Conservation (phyloP, 768 basidiomycete genomes). For the Mycena leptocephala region DNA sequence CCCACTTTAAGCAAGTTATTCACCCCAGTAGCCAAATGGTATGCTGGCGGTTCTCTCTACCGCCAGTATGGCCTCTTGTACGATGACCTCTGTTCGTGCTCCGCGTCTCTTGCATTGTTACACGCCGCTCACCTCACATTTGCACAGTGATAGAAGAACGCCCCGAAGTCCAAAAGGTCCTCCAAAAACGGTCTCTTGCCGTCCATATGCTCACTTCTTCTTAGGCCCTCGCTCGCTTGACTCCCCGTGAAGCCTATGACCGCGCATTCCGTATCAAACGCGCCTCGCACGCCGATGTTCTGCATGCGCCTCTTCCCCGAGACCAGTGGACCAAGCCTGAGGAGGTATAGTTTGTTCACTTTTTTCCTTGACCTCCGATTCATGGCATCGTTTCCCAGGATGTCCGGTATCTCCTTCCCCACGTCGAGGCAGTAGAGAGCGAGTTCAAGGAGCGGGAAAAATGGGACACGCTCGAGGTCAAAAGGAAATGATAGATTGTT, state of each 20-base stretch:
- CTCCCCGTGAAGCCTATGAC: conserved; percentile 88
- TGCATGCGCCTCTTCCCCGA: conserved; percentile 87
- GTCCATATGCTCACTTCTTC: conserved; percentile 4
- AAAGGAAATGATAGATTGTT: conserved; percentile 65
- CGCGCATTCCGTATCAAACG: conserved; percentile 91
- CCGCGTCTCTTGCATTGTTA: conserved; percentile 24
- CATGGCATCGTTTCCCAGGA: conserved; percentile 69
- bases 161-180: conserved; percentile 83
- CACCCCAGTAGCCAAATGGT: conserved; percentile 88
- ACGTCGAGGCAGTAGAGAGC: conserved; percentile 78
- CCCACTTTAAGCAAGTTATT: conserved; percentile 78
- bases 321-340: conserved; percentile 83
- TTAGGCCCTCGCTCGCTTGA: conserved; percentile 89
- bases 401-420: conserved; percentile 88
- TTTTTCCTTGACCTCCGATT: conserved; percentile 7
- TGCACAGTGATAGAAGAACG: conserved; percentile 83
- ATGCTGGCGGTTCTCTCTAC: conserved; percentile 87
- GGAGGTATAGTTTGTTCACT: conserved; percentile 68
- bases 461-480: conserved; percentile 87
- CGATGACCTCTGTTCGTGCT: conserved; percentile 91
- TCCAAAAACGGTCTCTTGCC: conserved; percentile 29
- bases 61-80: conserved; percentile 92
- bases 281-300: conserved; percentile 84
- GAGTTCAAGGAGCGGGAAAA: conserved; percentile 84
- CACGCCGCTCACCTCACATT: conserved; percentile 24